Evolutionary conservation across 345 rosid species (phyloP), one percentile per base, ranked within the genome.

Genomic region (Pistacia integerrima): DNA sequence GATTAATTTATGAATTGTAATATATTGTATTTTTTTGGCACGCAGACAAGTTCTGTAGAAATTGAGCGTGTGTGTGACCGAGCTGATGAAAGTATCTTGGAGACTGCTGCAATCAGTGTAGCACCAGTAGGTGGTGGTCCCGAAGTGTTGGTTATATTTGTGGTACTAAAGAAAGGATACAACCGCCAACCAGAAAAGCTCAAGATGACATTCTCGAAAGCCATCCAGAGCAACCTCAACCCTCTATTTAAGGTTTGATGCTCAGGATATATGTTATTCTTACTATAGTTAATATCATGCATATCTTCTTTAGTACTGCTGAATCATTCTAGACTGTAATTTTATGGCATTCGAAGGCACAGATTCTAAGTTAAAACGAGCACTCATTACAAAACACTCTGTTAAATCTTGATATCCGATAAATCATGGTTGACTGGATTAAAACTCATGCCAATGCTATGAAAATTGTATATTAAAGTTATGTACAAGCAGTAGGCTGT

Each of bases 41-140:
- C 55, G 78, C 85, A 93, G 99, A 90, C 96, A 35, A 95, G 99
- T 84, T 88, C 97, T n/a, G 83, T 92, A 63, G 98, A 95, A 84
- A 95, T 95, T 5, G 99, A 95, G 82, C 88, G 89, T 1, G 87
- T 88, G 18, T 95, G 96, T 74, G 89, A 92, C 79, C 81, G 36
- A 14, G 91, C 97, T 12, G 99, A 92, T 71, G 90, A 90, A 67
- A 77, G 93, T 69, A 83, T 93, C 77, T 72, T 85, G 78, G 96
- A 93, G 88, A 88, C 96, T 11, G 98, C 97, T 65, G 97, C 94
- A 62, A 67, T 93, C 60, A 88, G 92, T 71, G 75, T 90, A 58
- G 79, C 89, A 0, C 92, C 97, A 1, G 70, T 71, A 8, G 75
- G 63, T 11, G 91, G 99, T 38, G 99, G 99, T 70, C 98, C 98